Evolutionary conservation across 2,329 filamentous ascomycete genomes (phyloP).

Genomic region (Didymosphaeria variabile): DNA sequence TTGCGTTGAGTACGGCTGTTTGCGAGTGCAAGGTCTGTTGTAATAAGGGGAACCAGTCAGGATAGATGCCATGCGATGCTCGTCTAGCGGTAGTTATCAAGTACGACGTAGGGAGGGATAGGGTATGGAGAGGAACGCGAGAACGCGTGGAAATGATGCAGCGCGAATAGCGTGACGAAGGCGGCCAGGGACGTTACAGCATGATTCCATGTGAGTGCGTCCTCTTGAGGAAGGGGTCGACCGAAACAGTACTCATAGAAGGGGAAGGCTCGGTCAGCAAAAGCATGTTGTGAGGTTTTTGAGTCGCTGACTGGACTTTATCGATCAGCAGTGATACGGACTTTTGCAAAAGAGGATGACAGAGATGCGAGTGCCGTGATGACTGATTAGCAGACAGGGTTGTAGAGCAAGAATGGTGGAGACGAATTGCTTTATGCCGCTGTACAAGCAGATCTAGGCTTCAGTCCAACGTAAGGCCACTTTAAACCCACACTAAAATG

Average conservation of each 20-base stretch:
- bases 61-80: conserved; percentile 28
- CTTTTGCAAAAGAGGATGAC: neutral
- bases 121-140: conserved; percentile 4
- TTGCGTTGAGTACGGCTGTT: conserved; percentile 17
- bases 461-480: too few relatives aligned
- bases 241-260: neutral
- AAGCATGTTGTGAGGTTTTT: neutral
- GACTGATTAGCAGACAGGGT: too few relatives aligned
- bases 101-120: conserved; percentile 20
- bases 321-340: neutral
- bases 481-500: too few relatives aligned
- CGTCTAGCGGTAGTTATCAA: conserved; percentile 19
- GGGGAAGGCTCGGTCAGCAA: neutral
- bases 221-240: conserved; percentile 16
- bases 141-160: conserved; percentile 4
- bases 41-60: conserved; percentile 22
- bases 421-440: too few relatives aligned
- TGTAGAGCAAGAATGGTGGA: too few relatives aligned
- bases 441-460: neutral
- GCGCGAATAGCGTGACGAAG: conserved; percentile 7
- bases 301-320: neutral
- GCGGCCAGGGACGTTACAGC: neutral
- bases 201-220: conserved; percentile 7
- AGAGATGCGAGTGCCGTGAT: neutral
- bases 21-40: conserved; percentile 19